Conservation (phyloP, 805 yeast genomes). For the Metschnikowia cubensis region DNA sequence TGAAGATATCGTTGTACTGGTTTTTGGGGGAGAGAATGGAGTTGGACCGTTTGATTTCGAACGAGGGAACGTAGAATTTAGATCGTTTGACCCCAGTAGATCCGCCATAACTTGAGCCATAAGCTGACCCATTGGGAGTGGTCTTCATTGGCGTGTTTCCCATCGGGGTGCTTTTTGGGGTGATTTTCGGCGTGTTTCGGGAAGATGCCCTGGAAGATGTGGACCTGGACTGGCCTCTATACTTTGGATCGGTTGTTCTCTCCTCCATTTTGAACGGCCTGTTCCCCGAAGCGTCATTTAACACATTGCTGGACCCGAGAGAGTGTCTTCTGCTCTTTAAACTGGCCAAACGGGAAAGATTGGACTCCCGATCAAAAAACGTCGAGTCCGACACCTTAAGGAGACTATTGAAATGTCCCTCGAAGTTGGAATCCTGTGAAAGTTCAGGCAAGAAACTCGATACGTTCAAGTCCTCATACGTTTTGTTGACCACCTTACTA, state of each 20-base stretch:
- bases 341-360: constrained; percentile 2
- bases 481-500: constrained; percentile 41
- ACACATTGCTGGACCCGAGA: constrained; percentile 1
- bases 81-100: constrained; percentile 16
- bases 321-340: constrained; percentile 3
- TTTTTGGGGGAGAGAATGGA: constrained; percentile 35
- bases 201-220: no score
- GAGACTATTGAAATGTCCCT: constrained; percentile 38
- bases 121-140: no score
- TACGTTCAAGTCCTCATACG: constrained; percentile 38
- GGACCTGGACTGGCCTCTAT: no score
- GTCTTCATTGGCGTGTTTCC: no score
- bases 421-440: constrained; percentile 48
- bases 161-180: no score
- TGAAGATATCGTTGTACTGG: constrained; percentile 38
- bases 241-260: no score
- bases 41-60: constrained; percentile 37
- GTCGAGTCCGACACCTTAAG: constrained; percentile 11
- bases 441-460: constrained; percentile 45
- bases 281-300: not conserved
- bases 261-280: not conserved
- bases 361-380: constrained; percentile 1
- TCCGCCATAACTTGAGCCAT: no score
- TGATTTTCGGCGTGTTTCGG: no score
- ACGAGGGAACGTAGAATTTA: constrained; percentile 38